A percentile compares a stretch with the other conserved stretches of the same genome.
Conservation (phyloP, 441 rosid genomes). For the Euphorbia corollata region DNA sequence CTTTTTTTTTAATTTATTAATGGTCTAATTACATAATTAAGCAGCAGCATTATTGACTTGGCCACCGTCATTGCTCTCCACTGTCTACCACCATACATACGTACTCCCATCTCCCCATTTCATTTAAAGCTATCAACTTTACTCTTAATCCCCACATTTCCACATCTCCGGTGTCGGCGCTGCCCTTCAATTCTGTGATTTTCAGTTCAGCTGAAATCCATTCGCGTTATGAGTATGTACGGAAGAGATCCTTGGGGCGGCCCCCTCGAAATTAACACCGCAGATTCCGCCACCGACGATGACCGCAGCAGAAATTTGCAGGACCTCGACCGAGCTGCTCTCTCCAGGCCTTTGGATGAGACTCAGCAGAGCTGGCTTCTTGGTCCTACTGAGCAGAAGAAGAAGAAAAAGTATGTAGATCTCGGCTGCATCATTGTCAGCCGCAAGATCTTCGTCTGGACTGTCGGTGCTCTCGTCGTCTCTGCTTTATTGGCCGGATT, state of each 20-base stretch:
- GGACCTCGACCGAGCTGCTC: constrained; percentile 68
- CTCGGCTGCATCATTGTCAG: constrained; percentile 86
- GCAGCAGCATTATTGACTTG: constrained; percentile 9
- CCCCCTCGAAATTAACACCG: constrained; percentile 78
- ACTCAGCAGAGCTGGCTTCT: constrained; percentile 97
- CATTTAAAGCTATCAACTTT: background rate
- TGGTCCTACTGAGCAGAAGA: constrained; percentile 72
- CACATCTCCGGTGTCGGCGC: constrained; percentile 8
- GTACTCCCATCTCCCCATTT: background rate
- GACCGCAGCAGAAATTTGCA: constrained; percentile 81
- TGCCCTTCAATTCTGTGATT: background rate
- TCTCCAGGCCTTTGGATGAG: constrained; percentile 71
- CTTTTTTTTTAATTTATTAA: background rate
- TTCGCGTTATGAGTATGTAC: constrained; percentile 47
- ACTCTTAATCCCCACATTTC: background rate
- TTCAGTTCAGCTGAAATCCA: background rate
- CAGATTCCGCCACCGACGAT: constrained; percentile 96
- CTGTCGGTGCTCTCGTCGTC: constrained; percentile 48
- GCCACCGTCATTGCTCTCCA: constrained; percentile 11
- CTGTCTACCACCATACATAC: background rate
- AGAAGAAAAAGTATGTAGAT: constrained; percentile 91
- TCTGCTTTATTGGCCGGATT: constrained; percentile 54
- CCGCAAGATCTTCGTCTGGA: constrained; percentile 90
- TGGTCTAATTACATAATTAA: background rate
- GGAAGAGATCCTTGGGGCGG: constrained; percentile 99